Conservation (phyloP, 306 rosid genomes). For the Quercus gilva region DNA sequence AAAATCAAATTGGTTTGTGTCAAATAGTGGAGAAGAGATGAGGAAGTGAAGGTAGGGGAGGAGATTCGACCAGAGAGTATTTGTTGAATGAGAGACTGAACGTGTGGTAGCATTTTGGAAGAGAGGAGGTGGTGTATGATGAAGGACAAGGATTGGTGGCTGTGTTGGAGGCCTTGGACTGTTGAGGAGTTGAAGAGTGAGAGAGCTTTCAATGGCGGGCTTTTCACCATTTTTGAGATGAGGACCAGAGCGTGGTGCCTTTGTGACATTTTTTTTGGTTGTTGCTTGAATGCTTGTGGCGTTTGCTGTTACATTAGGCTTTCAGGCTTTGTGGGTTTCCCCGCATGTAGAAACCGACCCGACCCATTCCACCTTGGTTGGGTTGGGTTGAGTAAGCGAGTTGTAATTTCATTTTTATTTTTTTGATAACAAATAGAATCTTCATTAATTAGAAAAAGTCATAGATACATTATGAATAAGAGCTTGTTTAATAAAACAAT, state of each 20-base stretch:
- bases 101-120: constrained; percentile 35
- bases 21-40: constrained; percentile 44
- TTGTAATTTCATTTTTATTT: too few relatives aligned
- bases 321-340: too few relatives aligned
- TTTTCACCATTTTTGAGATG: constrained; percentile 61
- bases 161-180: constrained; percentile 41
- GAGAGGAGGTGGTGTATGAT: constrained; percentile 45
- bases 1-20: constrained; percentile 31
- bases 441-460: too few relatives aligned
- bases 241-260: constrained; percentile 40
- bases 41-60: constrained; percentile 31
- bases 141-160: constrained; percentile 46
- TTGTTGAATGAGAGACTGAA: constrained; percentile 49
- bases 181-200: constrained; percentile 42
- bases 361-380: too few relatives aligned
- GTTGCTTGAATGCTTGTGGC: accelerated
- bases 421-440: too few relatives aligned
- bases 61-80: constrained; percentile 50
- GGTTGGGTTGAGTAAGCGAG: too few relatives aligned
- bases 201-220: constrained; percentile 50
- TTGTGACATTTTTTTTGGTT: constrained; percentile 48
- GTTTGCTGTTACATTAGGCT: too few relatives aligned
- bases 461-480: too few relatives aligned
- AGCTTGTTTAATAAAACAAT: too few relatives aligned
- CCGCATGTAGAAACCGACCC: too few relatives aligned